Evolutionary conservation across 768 basidiomycete genomes (phyloP), one percentile per base, ranked within the genome.

Genomic region (Tylopilus balloui): DNA sequence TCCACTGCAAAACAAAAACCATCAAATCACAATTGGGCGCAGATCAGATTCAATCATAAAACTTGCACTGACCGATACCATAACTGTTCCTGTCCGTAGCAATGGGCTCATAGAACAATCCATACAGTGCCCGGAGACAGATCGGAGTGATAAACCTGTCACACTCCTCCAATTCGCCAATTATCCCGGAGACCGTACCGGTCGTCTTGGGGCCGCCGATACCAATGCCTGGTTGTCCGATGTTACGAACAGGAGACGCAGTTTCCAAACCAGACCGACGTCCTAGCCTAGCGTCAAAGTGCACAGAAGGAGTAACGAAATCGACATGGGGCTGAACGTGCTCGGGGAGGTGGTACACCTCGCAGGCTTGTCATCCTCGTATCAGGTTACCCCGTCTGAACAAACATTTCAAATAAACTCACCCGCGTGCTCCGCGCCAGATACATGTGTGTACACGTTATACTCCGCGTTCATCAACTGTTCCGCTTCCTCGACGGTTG

Each of bases 231-330:
- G 61, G 49, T 34, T 51, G 46, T 20, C 59, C 66, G n/a, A 65
- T 47, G 5, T 23, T 40, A 20, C 34, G 45, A 12, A 52, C 50
- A 6, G 58, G 52, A 6, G 48, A 31, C 3, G 8, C 1, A 42
- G 9, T 7, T 34, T 35, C 34, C 32, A 27, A 19, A 15, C 48
- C 42, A 29, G 61, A 61, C 14, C 61, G 51, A 43, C 51, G 49
- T 27, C 41, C 41, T 50, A 63, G 25, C 54, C 47, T 54, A 9
- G 48, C 27, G 36, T 64, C 61, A 37, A 72, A 72, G 52, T 71
- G 63, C 5, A 72, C 63, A 6, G 70, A 63, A 9, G 69, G 70
- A 4, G 54, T 62, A 34, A 71, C 61, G 40, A 72, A 59, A 25
- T 71, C 70, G 20, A 72, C 55, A 32, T 72, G 70, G 2, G 58